phyloP scores from a whole-genome alignment of 306 rosid genomes.

The Oxytropis ochrocephala region DNA sequence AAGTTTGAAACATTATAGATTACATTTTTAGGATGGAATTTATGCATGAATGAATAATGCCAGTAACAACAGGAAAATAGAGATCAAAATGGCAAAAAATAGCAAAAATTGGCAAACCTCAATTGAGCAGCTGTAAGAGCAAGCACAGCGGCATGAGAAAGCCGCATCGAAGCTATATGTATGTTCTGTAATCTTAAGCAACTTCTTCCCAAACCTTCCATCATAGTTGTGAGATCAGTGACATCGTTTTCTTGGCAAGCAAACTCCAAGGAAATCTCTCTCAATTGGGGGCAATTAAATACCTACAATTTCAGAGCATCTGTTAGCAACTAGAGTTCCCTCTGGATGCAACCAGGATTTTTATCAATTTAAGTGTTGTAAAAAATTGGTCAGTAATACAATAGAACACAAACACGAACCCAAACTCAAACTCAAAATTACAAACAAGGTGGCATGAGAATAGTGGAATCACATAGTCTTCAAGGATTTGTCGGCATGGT shows the following conservation, averaged over 20 bases:
- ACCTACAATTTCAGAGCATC: slow-evolving; percentile 37
- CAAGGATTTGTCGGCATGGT: background rate
- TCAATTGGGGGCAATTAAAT: slow-evolving; percentile 81
- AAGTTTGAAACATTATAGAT: slow-evolving; percentile 1
- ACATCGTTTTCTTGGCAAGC: slow-evolving; percentile 55
- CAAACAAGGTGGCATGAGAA: background rate
- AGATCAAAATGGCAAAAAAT: background rate
- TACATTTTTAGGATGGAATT: background rate
- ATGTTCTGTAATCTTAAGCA: slow-evolving; percentile 78
- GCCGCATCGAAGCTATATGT: slow-evolving; percentile 79
- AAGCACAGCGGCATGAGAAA: slow-evolving; percentile 81
- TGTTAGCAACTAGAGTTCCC: slow-evolving; percentile 16
- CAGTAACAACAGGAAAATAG: background rate
- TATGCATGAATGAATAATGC: background rate
- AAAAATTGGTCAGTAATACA: background rate
- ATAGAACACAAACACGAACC: background rate
- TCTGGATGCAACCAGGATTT: background rate
- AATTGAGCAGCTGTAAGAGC: slow-evolving; percentile 82
- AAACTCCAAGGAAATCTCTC: slow-evolving; percentile 85
- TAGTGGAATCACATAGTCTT: background rate
- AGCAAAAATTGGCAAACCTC: slow-evolving; percentile 72
- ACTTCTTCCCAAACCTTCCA: slow-evolving; percentile 63
- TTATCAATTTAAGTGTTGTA: background rate
- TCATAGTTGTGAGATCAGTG: slow-evolving; percentile 65
- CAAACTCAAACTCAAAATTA: background rate